A percentile compares a stretch with the other conserved stretches of the same genome.
These are phyloP conservation scores for Nakazawaea pomicola DNA, from an alignment of 805 yeast species.

Conservation along the genomic window DNA sequence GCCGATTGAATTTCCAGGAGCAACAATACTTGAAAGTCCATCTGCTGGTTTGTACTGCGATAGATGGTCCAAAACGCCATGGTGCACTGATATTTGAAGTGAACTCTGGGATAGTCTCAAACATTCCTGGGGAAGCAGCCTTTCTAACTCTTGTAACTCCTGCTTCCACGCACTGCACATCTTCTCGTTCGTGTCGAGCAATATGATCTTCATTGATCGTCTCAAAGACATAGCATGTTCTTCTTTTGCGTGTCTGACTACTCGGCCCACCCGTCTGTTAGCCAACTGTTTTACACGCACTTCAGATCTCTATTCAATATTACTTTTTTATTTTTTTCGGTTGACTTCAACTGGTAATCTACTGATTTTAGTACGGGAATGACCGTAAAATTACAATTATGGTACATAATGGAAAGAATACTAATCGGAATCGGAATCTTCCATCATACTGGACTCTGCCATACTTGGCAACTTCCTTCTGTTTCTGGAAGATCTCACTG, in stretches of 20 bases:
- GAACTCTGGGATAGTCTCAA: conserved; percentile 18
- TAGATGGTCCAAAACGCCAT: conserved; percentile 16
- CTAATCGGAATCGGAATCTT: not conserved
- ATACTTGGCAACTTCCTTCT: conserved; percentile 1
- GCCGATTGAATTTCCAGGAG: conserved; percentile 50
- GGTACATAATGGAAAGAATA: not conserved
- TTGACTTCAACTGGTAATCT: too few relatives aligned
- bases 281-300: too few relatives aligned
- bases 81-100: conserved; percentile 17
- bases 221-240: too few relatives aligned
- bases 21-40: conserved; percentile 28
- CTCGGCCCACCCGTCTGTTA: too few relatives aligned
- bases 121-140: conserved; percentile 3
- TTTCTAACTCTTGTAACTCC: conserved; percentile 14
- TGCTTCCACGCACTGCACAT: conserved; percentile 19
- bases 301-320: too few relatives aligned
- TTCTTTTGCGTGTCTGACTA: too few relatives aligned
- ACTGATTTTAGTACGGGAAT: too few relatives aligned
- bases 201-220: conserved; percentile 16
- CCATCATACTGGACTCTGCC: conserved; percentile 8
- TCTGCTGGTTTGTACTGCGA: conserved; percentile 12
- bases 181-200: conserved; percentile 18
- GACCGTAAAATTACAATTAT: too few relatives aligned
- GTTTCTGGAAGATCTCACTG: too few relatives aligned
- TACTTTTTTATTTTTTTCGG: too few relatives aligned